Percentiles rank a stretch among this genome's conserved stretches.
Evolutionary conservation across 257 asterid genomes (phyloP).

Genomic region (Hygrophila difformis): DNA sequence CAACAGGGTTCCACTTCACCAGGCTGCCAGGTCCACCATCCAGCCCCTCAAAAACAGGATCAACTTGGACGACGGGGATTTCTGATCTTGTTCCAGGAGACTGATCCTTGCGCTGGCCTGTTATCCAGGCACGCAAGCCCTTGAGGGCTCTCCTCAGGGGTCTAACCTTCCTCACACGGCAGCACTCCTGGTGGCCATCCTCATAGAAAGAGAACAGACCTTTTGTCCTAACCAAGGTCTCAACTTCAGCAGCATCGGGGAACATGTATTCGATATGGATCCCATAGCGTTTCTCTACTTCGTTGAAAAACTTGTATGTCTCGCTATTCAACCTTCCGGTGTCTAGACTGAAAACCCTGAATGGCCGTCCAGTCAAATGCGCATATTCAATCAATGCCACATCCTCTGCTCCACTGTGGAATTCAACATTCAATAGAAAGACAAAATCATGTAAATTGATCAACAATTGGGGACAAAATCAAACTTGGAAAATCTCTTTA

Average conservation of each 20-base stretch:
- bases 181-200: slow-evolving; percentile 53
- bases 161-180: slow-evolving; percentile 42
- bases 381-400: slow-evolving; percentile 50
- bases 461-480: too few relatives aligned
- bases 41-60: slow-evolving; percentile 42
- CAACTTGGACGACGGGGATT: slow-evolving; percentile 40
- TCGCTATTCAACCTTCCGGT: slow-evolving; percentile 44
- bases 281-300: slow-evolving; percentile 34
- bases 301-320: slow-evolving; percentile 35
- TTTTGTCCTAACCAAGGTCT: slow-evolving; percentile 35
- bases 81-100: slow-evolving; percentile 52
- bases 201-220: slow-evolving; percentile 46
- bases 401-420: slow-evolving; percentile 48
- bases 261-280: slow-evolving; percentile 44
- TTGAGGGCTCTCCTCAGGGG: slow-evolving; percentile 36
- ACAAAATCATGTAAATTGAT: too few relatives aligned
- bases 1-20: slow-evolving; percentile 46
- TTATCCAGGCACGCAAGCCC: slow-evolving; percentile 46
- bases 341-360: slow-evolving; percentile 46
- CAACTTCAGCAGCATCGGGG: slow-evolving; percentile 38
- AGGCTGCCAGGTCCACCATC: slow-evolving; percentile 44
- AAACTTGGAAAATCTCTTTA: too few relatives aligned
- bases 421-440: neutral
- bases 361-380: slow-evolving; percentile 40
- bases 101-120: slow-evolving; percentile 50